Conservation (phyloP, 2,329 filamentous ascomycete species). For the Botryosphaeria dothidea region DNA sequence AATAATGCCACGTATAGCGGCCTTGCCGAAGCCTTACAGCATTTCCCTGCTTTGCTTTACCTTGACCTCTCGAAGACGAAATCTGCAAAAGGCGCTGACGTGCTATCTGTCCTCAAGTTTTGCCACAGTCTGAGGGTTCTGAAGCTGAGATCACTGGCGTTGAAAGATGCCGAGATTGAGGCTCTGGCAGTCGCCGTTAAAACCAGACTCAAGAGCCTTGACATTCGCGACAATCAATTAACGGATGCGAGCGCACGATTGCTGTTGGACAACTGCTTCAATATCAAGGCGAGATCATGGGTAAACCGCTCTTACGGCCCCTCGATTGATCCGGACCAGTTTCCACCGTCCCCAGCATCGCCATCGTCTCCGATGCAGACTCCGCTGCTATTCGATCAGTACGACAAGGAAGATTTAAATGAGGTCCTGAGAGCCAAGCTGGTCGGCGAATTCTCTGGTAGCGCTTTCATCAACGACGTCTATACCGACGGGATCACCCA, state of each 20-base stretch:
- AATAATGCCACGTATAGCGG: slow-evolving; percentile 59
- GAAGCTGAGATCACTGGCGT: slow-evolving; percentile 55
- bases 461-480: slow-evolving; percentile 57
- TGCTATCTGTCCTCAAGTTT: slow-evolving; percentile 49
- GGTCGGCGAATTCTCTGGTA: slow-evolving; percentile 48
- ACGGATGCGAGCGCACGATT: slow-evolving; percentile 57
- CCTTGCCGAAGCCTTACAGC: slow-evolving; percentile 52
- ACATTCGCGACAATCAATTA: slow-evolving; percentile 58
- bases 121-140: slow-evolving; percentile 57
- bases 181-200: slow-evolving; percentile 55
- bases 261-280: slow-evolving; percentile 55
- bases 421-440: slow-evolving; percentile 47
- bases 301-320: slow-evolving; percentile 20
- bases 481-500: slow-evolving; percentile 60
- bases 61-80: slow-evolving; percentile 59
- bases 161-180: slow-evolving; percentile 56
- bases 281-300: slow-evolving; percentile 22
- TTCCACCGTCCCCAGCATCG: slow-evolving; percentile 5
- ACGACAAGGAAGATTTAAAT: slow-evolving; percentile 50
- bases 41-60: slow-evolving; percentile 58
- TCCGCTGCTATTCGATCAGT: slow-evolving; percentile 3
- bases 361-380: slow-evolving; percentile 28
- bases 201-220: slow-evolving; percentile 55
- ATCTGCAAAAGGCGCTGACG: slow-evolving; percentile 49
- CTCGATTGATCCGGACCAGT: neutral